Evolutionary conservation across 2,329 filamentous ascomycete genomes (phyloP), one percentile per base, ranked within the genome.

Genomic region (Aureobasidium leucospermi): DNA sequence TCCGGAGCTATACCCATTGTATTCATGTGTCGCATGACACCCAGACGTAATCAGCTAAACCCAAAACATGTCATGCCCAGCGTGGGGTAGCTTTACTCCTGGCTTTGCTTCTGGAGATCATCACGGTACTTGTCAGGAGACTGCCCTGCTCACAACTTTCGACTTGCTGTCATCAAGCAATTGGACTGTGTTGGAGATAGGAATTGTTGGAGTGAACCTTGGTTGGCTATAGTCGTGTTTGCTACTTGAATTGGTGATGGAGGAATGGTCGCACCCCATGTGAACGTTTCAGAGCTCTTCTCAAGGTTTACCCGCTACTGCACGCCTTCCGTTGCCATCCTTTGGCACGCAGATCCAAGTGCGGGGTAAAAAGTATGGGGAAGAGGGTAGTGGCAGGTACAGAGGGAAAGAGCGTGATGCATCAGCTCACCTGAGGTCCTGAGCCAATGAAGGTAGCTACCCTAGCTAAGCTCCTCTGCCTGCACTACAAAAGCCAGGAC

Each of bases 51-150:
- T 45, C 41, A 34, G 16, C 39, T 56, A 52, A 45, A 56, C 36
- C 53, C 38, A 47, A 57, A 39, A 46, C 53, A 47, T 46, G 38
- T 39, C 53, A 42, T 34, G 42, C 32, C 31, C 41, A 16, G 34
- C 53, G 53, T 47, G 53, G 53, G 53, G 53, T 47, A 57, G 43
- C 42, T 57, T 57, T 41, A 23, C 23, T 32, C 23, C 32, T 31
- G 19, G 53, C 53, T 51, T 39, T 39, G 23, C 29, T 31, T 38
- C 52, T 36, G 32, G 43, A 31, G 53, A 57, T 57, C 53, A 47
- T 57, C 53, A 57, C 53, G 53, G 32, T 16, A 57, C 36, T 28
- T 39, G 53, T 57, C 53, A 57, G 53, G 53, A 57, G 53, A 57
- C 52, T 10, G 7, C n/a, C 6, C 6, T 28, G 41, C 11, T 31